Evolutionary conservation across 441 rosid genomes (phyloP).

Genomic region (Melastoma candidum): DNA sequence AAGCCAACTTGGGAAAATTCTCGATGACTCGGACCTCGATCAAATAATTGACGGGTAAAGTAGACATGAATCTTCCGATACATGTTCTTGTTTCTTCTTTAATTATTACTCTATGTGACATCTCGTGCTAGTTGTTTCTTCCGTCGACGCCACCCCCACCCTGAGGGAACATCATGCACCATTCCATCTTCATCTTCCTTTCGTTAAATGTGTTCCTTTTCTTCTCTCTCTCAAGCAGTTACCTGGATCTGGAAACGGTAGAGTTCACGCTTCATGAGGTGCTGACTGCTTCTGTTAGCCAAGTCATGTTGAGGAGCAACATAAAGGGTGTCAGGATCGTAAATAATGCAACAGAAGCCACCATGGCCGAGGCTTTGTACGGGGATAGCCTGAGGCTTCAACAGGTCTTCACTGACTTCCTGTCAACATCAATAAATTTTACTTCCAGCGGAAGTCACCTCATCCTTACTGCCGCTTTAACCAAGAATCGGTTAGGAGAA

Average conservation of each 20-base stretch:
- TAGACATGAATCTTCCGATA: constrained; percentile 2
- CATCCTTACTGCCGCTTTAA: constrained; percentile 38
- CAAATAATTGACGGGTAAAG: constrained; percentile 77
- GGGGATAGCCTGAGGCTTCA: constrained; percentile 85
- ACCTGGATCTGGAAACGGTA: constrained; percentile 73
- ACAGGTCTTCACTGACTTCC: constrained; percentile 70
- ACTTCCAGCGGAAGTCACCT: constrained; percentile 58
- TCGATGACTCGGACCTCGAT: constrained; percentile 77
- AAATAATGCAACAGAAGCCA: constrained; percentile 48
- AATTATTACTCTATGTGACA: no score
- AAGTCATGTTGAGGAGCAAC: constrained; percentile 58
- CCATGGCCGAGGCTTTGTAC: constrained; percentile 48
- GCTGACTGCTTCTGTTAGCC: constrained; percentile 56
- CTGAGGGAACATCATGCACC: no score
- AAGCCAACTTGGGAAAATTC: constrained; percentile 65
- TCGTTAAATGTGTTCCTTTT: constrained; percentile 1
- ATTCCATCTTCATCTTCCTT: constrained; percentile 2
- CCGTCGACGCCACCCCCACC: no score
- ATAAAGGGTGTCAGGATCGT: constrained; percentile 44
- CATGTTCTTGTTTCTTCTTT: not conserved
- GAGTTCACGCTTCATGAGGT: constrained; percentile 59
- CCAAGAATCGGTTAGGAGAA: constrained; percentile 63
- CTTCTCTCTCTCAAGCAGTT: constrained; percentile 26
- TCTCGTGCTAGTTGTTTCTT: no score
- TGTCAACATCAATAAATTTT: constrained; percentile 41